Percentiles rank a stretch among this genome's conserved stretches.
Evolutionary conservation across 2,329 filamentous ascomycete genomes (phyloP).

Genomic region (Alternaria sp.): DNA sequence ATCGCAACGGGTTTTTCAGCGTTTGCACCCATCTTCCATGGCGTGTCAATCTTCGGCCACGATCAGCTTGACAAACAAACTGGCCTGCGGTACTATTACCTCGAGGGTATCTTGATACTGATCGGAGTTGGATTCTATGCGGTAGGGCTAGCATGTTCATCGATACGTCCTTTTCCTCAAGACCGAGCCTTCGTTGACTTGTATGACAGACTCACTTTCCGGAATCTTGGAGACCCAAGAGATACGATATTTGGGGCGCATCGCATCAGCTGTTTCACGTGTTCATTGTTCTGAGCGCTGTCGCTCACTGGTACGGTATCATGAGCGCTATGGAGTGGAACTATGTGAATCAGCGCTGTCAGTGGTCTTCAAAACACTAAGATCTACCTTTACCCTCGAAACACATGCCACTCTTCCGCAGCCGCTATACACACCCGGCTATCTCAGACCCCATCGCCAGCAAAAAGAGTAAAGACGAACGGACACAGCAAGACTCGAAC

Average conservation of each 20-base stretch:
- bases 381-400: too few species aligned
- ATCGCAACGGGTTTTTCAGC: constrained; percentile 85
- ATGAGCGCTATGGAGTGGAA: constrained; percentile 12
- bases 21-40: constrained; percentile 81
- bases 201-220: constrained; percentile 71
- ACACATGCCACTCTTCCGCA: too few species aligned
- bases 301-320: constrained; percentile 2
- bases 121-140: constrained; percentile 76
- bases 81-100: constrained; percentile 54
- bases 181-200: constrained; percentile 69
- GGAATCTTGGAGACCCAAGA: constrained; percentile 75
- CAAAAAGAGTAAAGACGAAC: not conserved
- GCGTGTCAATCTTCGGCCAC: constrained; percentile 62
- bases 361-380: not conserved
- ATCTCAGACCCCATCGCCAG: too few species aligned
- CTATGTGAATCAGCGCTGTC: constrained; percentile 6
- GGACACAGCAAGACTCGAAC: not conserved
- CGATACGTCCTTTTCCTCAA: constrained; percentile 51
- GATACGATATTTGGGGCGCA: constrained; percentile 81
- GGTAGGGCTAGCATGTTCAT: constrained; percentile 77
- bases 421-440: too few species aligned
- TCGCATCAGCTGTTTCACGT: constrained; percentile 96
- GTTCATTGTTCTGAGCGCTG: constrained; percentile 79
- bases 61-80: constrained; percentile 67
- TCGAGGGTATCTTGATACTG: constrained; percentile 52